Conservation (phyloP, 2,329 filamentous ascomycete species). For the Apiospora hydei region DNA sequence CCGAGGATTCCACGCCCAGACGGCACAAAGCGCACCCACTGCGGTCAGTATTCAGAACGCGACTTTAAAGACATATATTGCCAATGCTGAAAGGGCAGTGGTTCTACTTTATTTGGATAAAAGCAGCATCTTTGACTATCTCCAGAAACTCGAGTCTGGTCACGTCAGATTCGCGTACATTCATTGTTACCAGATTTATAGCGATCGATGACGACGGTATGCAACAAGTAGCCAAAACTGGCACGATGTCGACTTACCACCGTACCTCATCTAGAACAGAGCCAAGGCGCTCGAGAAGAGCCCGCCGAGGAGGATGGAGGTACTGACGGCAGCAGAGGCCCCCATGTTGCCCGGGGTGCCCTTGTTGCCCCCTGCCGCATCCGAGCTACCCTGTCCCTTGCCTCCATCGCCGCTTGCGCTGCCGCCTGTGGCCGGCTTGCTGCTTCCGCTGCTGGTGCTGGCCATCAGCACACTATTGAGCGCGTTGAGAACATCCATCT, state of each 20-base stretch:
- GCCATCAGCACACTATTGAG: conserved; percentile 1
- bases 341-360: neutral
- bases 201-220: too few relatives aligned
- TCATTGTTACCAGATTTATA: too few relatives aligned
- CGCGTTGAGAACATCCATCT: conserved; percentile 56
- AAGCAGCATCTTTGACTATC: too few relatives aligned
- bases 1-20: neutral
- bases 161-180: too few relatives aligned
- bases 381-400: neutral
- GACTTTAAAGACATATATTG: neutral
- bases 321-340: neutral
- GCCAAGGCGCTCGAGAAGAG: neutral
- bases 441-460: neutral
- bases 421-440: neutral
- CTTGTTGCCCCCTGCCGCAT: neutral
- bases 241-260: too few relatives aligned
- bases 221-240: too few relatives aligned
- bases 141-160: too few relatives aligned
- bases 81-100: neutral
- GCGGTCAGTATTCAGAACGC: neutral
- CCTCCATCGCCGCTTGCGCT: neutral
- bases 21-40: neutral
- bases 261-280: neutral
- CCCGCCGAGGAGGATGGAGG: neutral
- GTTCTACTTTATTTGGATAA: too few relatives aligned